phyloP scores from a whole-genome alignment of 352 stramenopile species.

The Thalassiosira ordinaria region DNA sequence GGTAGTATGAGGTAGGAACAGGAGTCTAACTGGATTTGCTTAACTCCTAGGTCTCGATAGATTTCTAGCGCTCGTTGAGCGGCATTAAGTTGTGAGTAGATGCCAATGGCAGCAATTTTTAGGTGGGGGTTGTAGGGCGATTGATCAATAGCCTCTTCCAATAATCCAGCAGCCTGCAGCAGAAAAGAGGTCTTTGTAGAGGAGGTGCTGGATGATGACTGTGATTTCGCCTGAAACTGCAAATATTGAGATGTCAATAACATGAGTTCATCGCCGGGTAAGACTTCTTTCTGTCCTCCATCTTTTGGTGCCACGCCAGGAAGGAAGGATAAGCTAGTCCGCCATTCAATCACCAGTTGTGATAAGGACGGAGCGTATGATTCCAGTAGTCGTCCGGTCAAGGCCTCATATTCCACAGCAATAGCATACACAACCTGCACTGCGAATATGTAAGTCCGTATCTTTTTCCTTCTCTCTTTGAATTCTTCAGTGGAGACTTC shows the following conservation, averaged over 20 bases:
- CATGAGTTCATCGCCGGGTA: slow-evolving; percentile 78
- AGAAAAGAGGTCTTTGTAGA: neutral
- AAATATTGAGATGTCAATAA: slow-evolving; percentile 70
- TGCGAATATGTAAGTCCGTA: slow-evolving; percentile 70
- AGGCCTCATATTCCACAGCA: slow-evolving; percentile 24
- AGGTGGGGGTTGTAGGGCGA: slow-evolving; percentile 80
- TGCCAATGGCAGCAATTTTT: slow-evolving; percentile 72
- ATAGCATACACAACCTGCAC: slow-evolving; percentile 68
- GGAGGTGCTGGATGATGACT: neutral
- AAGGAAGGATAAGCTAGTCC: slow-evolving; percentile 42
- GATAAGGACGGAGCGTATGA: slow-evolving; percentile 19
- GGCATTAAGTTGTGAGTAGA: slow-evolving; percentile 62
- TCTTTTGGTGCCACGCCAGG: slow-evolving; percentile 39
- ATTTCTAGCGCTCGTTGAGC: slow-evolving; percentile 54
- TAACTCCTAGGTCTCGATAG: slow-evolving; percentile 67
- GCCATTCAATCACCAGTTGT: slow-evolving; percentile 51
- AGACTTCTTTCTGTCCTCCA: slow-evolving; percentile 71
- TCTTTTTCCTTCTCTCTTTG: slow-evolving; percentile 48
- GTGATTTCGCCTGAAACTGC: slow-evolving; percentile 30
- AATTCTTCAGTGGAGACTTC: slow-evolving; percentile 5
- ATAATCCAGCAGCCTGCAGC: slow-evolving; percentile 1
- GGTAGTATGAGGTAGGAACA: slow-evolving; percentile 75
- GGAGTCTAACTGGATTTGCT: slow-evolving; percentile 82
- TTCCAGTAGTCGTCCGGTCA: slow-evolving; percentile 31
- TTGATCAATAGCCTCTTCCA: slow-evolving; percentile 53